These are phyloP conservation scores for Chytriomyces confervae DNA, from an alignment of 192 early-diverging fungal genomes.

Conservation along the genomic window DNA sequence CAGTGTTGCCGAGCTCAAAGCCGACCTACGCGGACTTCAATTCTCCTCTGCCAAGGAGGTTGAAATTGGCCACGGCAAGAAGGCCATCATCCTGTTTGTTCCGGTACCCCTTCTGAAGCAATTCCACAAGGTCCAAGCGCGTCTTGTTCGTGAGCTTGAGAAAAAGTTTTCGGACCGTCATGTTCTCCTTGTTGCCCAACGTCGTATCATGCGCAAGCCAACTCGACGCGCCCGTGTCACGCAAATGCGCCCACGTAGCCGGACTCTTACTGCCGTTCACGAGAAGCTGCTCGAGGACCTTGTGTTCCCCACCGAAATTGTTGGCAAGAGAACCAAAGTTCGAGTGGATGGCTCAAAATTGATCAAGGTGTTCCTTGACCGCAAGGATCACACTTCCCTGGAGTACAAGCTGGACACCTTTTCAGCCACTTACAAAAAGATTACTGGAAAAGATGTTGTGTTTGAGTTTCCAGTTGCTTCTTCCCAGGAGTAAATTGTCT, in stretches of 20 bases:
- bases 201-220: conserved; percentile 94
- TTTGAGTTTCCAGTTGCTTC: conserved; percentile 85
- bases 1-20: conserved; percentile 95
- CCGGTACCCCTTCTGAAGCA: conserved; percentile 92
- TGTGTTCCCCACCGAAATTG: conserved; percentile 98
- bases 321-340: conserved; percentile 97
- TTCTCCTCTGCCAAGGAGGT: conserved; percentile 95
- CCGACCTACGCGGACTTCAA: conserved; percentile 93
- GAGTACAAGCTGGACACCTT: conserved; percentile 99
- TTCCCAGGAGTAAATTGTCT: conserved; percentile 50
- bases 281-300: conserved; percentile 96
- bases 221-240: conserved; percentile 84
- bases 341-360: conserved; percentile 87
- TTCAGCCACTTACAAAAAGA: conserved; percentile 90
- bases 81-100: conserved; percentile 96
- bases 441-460: conserved; percentile 97
- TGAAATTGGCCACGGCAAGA: conserved; percentile 91
- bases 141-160: conserved; percentile 97
- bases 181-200: conserved; percentile 92
- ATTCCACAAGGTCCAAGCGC: conserved; percentile 95
- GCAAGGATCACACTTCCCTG: conserved; percentile 95
- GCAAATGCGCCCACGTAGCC: conserved; percentile 93
- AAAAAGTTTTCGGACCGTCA: conserved; percentile 99
- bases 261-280: conserved; percentile 95
- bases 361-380: conserved; percentile 98